Evolutionary conservation across 306 rosid species (phyloP), one percentile per base, ranked within the genome.

Genomic region (Parietaria judaica): DNA sequence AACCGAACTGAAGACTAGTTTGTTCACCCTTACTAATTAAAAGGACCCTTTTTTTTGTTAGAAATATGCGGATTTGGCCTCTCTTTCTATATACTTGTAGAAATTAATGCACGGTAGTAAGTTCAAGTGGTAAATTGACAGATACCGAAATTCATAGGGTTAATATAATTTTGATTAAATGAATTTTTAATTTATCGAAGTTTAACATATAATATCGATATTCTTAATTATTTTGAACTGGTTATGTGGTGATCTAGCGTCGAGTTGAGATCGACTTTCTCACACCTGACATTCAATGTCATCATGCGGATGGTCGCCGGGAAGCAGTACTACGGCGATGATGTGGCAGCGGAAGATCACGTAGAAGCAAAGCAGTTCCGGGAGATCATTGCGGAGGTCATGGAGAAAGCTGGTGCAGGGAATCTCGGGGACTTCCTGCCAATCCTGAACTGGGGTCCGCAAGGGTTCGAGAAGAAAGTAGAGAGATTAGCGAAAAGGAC

Each of bases 221-320:
- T 41, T 41, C 45, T 41, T 41, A 41, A 41, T 41, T 41, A 41
- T 41, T 41, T 41, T 41, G 45, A 5, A 8, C 45, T 41, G 45
- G 45, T 5, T 41, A 41, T 8, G 45, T 41, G 45, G 7, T 56
- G 36, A 48, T 23, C 31, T 0, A 77, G 48, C 51, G 84, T 82
- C 36, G 72, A 82, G 58, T 59, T 85, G 2, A 60, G 16, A 11
- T 16, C 86, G 0, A 36, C 45, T 71, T 66, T 85, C 9, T 5
- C 64, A 0, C 85, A 82, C 4, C 48, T 82, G 4, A 82, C 86
- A 6, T 79, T 85, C 14, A 85, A 82, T 69, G 73, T 55, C 4
- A 54, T 82, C 51, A 74, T 82, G 77, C 78, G 80, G 45, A 85
- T 80, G 94, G 82, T 78, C 9, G 77, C 82, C 0, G 94, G 88